Percentiles rank a stretch among this genome's conserved stretches.
phyloP scores from a whole-genome alignment of 148 eudicot species.

The Persicaria tinctoria region DNA sequence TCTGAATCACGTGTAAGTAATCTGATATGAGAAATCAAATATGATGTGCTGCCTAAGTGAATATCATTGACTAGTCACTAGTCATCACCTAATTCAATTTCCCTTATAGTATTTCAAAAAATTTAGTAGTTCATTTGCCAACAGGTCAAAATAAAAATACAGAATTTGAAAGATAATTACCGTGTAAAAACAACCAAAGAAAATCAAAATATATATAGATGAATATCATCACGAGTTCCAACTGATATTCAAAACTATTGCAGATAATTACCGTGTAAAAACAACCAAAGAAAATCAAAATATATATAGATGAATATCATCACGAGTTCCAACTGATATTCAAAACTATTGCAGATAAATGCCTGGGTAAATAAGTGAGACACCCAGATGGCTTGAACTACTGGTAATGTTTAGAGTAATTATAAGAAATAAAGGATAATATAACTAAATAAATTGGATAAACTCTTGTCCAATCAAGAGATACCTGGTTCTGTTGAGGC shows the following conservation, averaged over 20 bases:
- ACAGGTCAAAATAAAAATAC: neutral
- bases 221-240: neutral
- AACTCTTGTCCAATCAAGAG: neutral
- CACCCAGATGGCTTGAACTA: neutral
- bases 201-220: neutral
- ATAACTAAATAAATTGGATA: neutral
- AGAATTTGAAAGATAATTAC: neutral
- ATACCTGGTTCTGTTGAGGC: constrained; percentile 68
- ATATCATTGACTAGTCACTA: neutral
- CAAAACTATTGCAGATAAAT: constrained; percentile 1
- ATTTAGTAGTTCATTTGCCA: neutral
- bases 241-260: neutral
- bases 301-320: neutral
- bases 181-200: neutral
- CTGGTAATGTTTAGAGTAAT: neutral
- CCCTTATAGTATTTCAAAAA: neutral
- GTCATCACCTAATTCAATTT: neutral
- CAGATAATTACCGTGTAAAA: neutral
- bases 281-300: neutral
- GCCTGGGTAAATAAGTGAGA: neutral
- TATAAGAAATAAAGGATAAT: neutral
- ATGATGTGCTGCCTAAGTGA: neutral
- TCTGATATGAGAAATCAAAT: neutral
- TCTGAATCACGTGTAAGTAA: neutral
- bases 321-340: neutral